Evolutionary conservation across 1,284 basidiomycete genomes (phyloP).

Genomic region (Ustilago sp.): DNA sequence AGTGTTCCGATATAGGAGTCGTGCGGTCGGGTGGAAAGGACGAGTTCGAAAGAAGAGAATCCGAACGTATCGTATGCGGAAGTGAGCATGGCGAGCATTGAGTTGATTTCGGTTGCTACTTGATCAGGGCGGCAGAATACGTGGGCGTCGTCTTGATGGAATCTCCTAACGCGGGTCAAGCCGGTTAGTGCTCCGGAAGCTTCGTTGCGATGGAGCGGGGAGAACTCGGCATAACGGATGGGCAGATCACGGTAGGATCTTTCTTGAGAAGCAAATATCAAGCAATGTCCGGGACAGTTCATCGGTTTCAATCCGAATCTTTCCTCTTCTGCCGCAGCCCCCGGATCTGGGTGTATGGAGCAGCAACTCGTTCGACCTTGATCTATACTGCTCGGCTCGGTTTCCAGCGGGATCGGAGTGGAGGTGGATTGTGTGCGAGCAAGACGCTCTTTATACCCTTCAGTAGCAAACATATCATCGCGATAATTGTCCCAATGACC

Average conservation of each 20-base stretch:
- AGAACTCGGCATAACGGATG: constrained; percentile 65
- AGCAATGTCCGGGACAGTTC: constrained; percentile 68
- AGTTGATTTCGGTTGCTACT: constrained; percentile 56
- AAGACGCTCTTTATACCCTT: constrained; percentile 60
- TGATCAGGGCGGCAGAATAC: constrained; percentile 65
- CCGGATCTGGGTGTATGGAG: constrained; percentile 20
- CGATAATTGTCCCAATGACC: constrained; percentile 70
- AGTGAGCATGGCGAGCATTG: constrained; percentile 67
- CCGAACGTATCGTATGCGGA: constrained; percentile 66
- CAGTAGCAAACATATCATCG: constrained; percentile 68
- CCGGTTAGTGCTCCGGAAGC: constrained; percentile 63
- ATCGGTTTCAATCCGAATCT: constrained; percentile 67
- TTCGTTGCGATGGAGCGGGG: constrained; percentile 66
- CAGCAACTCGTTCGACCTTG: constrained; percentile 32
- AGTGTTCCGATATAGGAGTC: constrained; percentile 55
- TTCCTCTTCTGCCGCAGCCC: constrained; percentile 23
- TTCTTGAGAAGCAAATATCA: constrained; percentile 61
- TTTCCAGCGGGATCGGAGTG: background rate
- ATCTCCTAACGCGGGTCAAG: constrained; percentile 63
- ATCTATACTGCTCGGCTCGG: constrained; percentile 10
- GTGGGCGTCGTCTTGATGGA: constrained; percentile 69
- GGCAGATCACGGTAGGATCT: constrained; percentile 65
- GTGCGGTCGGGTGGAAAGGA: constrained; percentile 64
- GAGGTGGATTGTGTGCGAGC: constrained; percentile 5
- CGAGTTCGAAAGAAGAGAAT: constrained; percentile 63